Conservation (phyloP, 202 grass and related monocot species). For the Tripidium arundinaceum region DNA sequence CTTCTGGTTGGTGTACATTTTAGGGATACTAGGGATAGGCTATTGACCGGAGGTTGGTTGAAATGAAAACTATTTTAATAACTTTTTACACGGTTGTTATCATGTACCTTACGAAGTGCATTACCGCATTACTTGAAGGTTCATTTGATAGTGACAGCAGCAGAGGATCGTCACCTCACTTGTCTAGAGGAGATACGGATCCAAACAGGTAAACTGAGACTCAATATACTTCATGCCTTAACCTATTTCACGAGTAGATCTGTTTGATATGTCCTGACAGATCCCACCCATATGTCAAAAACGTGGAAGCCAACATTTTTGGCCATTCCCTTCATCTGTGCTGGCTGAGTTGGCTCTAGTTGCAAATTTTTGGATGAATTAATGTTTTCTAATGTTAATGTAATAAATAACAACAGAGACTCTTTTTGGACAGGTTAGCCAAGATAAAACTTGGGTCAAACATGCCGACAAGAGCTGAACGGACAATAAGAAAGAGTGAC, state of each 20-base stretch:
- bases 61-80: constrained; percentile 12
- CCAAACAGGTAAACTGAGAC: constrained; percentile 43
- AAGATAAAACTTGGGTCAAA: constrained; percentile 72
- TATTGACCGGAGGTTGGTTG: constrained; percentile 50
- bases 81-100: background rate
- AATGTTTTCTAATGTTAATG: background rate
- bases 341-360: background rate
- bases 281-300: constrained; percentile 1
- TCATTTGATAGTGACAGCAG: constrained; percentile 53
- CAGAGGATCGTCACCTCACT: constrained; percentile 50
- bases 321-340: constrained; percentile 11
- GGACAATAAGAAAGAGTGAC: constrained; percentile 54
- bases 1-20: constrained; percentile 82
- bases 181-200: constrained; percentile 51
- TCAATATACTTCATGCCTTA: background rate
- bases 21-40: constrained; percentile 50
- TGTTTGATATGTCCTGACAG: constrained; percentile 5
- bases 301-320: background rate
- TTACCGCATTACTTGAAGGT: constrained; percentile 47
- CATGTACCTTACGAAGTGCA: constrained; percentile 18
- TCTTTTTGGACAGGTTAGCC: constrained; percentile 45
- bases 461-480: constrained; percentile 72
- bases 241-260: background rate
- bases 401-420: background rate
- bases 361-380: background rate